Conservation (phyloP, 805 yeast genomes). For the Naumovozyma dairenensis region DNA sequence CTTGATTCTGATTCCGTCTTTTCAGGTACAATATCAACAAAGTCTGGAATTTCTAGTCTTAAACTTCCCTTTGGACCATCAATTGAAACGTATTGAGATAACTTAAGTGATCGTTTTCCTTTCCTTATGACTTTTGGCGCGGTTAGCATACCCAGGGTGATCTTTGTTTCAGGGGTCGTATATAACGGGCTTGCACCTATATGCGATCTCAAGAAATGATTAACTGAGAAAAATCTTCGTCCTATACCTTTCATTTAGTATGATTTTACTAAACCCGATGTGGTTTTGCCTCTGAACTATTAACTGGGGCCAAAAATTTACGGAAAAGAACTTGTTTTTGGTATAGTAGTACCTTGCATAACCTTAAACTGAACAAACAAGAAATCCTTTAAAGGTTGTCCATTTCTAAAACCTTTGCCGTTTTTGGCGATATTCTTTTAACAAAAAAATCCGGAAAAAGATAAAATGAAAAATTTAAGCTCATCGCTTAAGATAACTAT, state of each 20-base stretch:
- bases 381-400: no score
- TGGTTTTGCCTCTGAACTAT: no score
- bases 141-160: constrained; percentile 34
- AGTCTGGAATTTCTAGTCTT: constrained; percentile 59
- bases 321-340: no score
- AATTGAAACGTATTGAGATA: constrained; percentile 51
- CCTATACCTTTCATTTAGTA: no score
- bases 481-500: constrained; percentile 1
- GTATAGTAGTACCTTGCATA: no score
- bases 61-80: constrained; percentile 73
- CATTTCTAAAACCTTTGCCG: no score
- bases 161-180: constrained; percentile 48
- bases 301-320: no score
- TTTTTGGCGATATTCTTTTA: neutral
- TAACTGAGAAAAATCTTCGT: constrained; percentile 30
- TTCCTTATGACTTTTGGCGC: constrained; percentile 53
- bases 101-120: constrained; percentile 48
- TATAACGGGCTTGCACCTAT: constrained; percentile 75
- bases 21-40: constrained; percentile 37
- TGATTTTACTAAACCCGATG: no score
- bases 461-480: neutral
- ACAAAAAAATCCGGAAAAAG: neutral
- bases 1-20: constrained; percentile 4
- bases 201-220: constrained; percentile 39
- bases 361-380: no score